These are phyloP conservation scores for Populus hybrid DNA, from an alignment of 441 rosid genomes.

Conservation along the genomic window DNA sequence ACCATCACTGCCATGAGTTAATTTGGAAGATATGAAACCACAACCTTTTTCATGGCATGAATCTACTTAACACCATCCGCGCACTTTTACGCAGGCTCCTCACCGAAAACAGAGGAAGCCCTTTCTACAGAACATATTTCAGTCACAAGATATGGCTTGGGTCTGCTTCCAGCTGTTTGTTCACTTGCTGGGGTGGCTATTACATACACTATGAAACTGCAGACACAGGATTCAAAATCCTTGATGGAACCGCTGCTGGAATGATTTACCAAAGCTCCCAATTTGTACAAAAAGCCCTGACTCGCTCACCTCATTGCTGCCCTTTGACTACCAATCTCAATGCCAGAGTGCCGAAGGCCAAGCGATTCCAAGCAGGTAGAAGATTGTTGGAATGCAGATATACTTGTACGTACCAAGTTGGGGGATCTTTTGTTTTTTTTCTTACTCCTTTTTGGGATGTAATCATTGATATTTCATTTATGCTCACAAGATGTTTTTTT, in stretches of 20 bases:
- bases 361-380: not conserved
- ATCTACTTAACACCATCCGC: not conserved
- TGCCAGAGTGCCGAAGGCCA: not conserved
- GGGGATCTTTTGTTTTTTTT: not conserved
- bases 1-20: not conserved
- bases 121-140: constrained; percentile 33
- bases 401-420: not conserved
- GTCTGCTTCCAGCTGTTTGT: constrained; percentile 83
- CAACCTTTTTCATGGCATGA: not conserved
- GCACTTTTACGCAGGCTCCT: constrained; percentile 36
- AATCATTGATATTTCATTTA: not conserved
- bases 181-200: constrained; percentile 62
- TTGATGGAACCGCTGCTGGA: constrained; percentile 59
- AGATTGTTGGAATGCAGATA: not conserved
- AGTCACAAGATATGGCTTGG: constrained; percentile 80
- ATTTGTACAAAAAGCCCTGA: not conserved
- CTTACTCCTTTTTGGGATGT: not conserved
- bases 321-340: not conserved
- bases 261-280: constrained; percentile 21
- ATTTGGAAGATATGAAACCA: not conserved
- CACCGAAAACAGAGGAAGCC: constrained; percentile 37
- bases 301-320: no score
- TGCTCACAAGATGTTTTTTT: not conserved
- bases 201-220: constrained; percentile 74
- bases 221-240: constrained; percentile 38